These are phyloP conservation scores for Russula sp. DNA, from an alignment of 768 basidiomycete genomes.

Conservation along the genomic window DNA sequence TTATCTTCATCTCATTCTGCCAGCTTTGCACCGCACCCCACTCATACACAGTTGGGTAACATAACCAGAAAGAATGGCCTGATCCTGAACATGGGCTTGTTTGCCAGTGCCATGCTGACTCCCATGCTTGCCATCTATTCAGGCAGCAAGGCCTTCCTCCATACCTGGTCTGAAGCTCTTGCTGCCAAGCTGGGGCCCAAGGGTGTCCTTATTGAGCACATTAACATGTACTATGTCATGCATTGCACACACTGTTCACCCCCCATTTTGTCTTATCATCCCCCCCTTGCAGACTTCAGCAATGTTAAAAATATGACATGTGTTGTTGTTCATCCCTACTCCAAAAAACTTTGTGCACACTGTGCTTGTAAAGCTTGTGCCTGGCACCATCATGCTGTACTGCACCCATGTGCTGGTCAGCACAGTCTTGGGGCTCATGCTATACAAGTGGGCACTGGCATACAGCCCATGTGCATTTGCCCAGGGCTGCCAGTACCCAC, in stretches of 20 bases:
- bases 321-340: conserved; percentile 64
- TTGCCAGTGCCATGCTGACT: conserved; percentile 79
- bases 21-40: background rate
- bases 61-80: conserved; percentile 70
- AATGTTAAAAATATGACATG: conserved; percentile 82
- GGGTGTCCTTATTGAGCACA: conserved; percentile 72
- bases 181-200: conserved; percentile 71
- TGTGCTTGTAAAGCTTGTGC: conserved; percentile 66
- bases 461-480: too few relatives aligned
- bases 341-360: conserved; percentile 70
- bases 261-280: too few relatives aligned
- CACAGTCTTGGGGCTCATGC: conserved; percentile 15
- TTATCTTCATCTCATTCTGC: background rate
- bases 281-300: conserved; percentile 64
- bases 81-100: conserved; percentile 88
- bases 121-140: conserved; percentile 94
- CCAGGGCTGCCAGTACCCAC: too few relatives aligned
- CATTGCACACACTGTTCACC: too few relatives aligned
- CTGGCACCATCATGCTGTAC: conserved; percentile 60
- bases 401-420: conserved; percentile 18
- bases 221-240: conserved; percentile 94
- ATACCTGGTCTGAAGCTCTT: conserved; percentile 79
- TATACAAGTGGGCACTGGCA: conserved; percentile 12
- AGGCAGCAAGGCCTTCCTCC: too few relatives aligned
- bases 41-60: too few relatives aligned